Evolutionary conservation across 176 grass and related monocot genomes (phyloP).

Genomic region (Phoenix roebelenii): DNA sequence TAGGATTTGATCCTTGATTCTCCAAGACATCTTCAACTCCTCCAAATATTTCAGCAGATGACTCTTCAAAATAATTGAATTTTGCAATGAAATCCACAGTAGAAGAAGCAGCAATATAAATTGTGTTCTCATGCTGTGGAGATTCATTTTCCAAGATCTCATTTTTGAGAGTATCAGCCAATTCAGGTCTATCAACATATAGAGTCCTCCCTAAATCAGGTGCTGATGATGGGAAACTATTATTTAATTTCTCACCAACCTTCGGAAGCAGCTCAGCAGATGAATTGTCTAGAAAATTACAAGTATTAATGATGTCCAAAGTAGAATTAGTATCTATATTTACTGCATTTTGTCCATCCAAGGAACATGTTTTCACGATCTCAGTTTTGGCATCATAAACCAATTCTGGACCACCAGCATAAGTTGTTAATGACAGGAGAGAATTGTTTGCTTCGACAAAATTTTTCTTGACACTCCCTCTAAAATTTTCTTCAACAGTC

Average conservation of each 20-base stretch:
- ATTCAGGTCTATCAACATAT: conserved; percentile 17
- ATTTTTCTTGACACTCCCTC: background rate
- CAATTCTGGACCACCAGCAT: conserved; percentile 5
- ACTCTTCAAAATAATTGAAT: conserved; percentile 9
- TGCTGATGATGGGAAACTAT: conserved; percentile 13
- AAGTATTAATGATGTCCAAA: conserved; percentile 15
- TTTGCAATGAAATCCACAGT: conserved; percentile 14
- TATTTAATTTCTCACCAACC: background rate
- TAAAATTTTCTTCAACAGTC: background rate
- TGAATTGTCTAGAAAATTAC: conserved; percentile 3
- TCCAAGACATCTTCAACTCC: conserved; percentile 18
- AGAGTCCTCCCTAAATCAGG: conserved; percentile 13
- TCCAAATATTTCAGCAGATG: conserved; percentile 3
- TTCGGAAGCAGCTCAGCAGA: conserved; percentile 20
- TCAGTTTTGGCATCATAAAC: conserved; percentile 23
- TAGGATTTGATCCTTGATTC: conserved; percentile 3
- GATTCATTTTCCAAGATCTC: conserved; percentile 11
- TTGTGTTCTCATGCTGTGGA: conserved; percentile 18
- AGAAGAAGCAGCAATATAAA: conserved; percentile 14
- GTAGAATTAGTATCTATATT: background rate
- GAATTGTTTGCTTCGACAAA: conserved; percentile 7
- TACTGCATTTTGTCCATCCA: no score
- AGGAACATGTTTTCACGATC: background rate
- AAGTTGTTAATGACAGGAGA: conserved; percentile 6
- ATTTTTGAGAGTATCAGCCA: conserved; percentile 9